Conservation (phyloP, 805 yeast species). For the Hanseniaspora valbyensis region DNA sequence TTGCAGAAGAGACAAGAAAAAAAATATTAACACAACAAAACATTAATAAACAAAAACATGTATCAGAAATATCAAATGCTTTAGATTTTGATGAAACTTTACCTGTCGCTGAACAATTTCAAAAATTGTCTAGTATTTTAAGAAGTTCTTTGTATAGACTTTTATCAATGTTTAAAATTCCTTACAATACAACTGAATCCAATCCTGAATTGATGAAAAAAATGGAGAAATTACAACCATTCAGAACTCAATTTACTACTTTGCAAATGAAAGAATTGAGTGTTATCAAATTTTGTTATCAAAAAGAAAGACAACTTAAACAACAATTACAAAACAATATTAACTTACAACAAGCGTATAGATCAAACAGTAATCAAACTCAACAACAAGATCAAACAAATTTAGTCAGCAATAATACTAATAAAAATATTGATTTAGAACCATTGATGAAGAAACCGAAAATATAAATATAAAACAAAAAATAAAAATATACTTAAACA, state of each 20-base stretch:
- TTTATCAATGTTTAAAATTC: conserved; percentile 13
- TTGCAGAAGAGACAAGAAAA: conserved; percentile 15
- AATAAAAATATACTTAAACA: background rate
- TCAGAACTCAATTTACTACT: conserved; percentile 10
- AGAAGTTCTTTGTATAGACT: conserved; percentile 12
- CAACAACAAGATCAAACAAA: background rate
- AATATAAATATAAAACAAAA: background rate
- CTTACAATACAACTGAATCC: conserved; percentile 10
- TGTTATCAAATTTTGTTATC: conserved; percentile 4
- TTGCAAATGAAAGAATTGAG: conserved; percentile 13
- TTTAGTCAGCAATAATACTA: background rate
- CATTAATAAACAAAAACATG: background rate
- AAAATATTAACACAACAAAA: conserved; percentile 7
- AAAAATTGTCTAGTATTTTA: conserved; percentile 7
- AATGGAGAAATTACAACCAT: conserved; percentile 15
- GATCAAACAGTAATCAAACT: background rate
- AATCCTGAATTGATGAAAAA: conserved; percentile 14
- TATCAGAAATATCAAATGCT: conserved; percentile 1
- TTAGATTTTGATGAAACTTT: background rate
- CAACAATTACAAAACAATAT: conserved; percentile 6
- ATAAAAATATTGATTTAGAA: background rate
- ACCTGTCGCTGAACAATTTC: conserved; percentile 13
- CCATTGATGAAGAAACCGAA: conserved; percentile 8
- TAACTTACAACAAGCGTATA: background rate
- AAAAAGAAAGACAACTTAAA: conserved; percentile 11